A percentile compares a stretch with the other conserved stretches of the same genome.
These are phyloP conservation scores for Hyphopichia fennica DNA, from an alignment of 1,139 yeast genomes.

Conservation along the genomic window DNA sequence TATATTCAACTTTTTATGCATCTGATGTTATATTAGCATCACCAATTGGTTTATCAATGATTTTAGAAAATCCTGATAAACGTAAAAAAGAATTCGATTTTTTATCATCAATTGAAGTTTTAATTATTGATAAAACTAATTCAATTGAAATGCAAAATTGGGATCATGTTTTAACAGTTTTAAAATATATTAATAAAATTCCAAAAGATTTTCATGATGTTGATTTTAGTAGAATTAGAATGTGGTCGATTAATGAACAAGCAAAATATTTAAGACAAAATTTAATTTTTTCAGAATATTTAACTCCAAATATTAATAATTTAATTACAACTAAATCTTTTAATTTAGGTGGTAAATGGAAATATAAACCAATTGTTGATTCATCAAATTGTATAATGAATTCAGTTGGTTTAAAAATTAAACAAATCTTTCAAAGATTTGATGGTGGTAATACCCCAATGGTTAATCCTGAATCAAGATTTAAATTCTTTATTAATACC, in stretches of 20 bases:
- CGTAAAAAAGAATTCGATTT: constrained; percentile 66
- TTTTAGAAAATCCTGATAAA: constrained; percentile 65
- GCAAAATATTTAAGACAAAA: constrained; percentile 77
- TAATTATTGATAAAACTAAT: constrained; percentile 79
- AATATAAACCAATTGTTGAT: constrained; percentile 44
- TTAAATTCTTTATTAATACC: constrained; percentile 74
- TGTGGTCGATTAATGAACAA: constrained; percentile 90
- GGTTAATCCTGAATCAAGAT: constrained; percentile 76
- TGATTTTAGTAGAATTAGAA: constrained; percentile 86
- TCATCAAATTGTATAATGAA: constrained; percentile 46
- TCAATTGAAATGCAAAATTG: constrained; percentile 92
- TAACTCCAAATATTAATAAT: constrained; percentile 80
- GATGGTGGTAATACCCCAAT: constrained; percentile 52
- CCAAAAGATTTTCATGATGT: constrained; percentile 81
- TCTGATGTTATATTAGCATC: constrained; percentile 90
- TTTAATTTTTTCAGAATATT: constrained; percentile 67
- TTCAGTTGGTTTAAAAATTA: constrained; percentile 56
- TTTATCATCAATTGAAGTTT: constrained; percentile 81
- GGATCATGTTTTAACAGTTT: constrained; percentile 76
- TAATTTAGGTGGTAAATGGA: constrained; percentile 68
- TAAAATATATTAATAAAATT: constrained; percentile 68
- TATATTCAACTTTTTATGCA: constrained; percentile 80
- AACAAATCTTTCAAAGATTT: constrained; percentile 74
- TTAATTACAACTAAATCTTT: constrained; percentile 55
- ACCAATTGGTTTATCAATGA: constrained; percentile 85